Conservation (phyloP, 208 protist species). For the Leishmania lainsoni region DNA sequence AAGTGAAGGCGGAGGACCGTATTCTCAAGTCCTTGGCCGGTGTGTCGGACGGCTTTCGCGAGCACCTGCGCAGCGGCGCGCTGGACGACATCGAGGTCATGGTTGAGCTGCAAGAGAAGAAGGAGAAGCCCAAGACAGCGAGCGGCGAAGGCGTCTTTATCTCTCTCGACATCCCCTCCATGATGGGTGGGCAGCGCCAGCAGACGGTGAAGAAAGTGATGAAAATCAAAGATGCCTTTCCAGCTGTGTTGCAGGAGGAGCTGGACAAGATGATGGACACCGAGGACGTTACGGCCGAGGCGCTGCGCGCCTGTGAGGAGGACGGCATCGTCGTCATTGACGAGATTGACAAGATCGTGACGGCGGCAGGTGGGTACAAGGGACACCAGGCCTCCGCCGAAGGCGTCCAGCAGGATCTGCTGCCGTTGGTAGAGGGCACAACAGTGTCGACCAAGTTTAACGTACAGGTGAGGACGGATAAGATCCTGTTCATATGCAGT, state of each 20-base stretch:
- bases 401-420: slow-evolving; percentile 98
- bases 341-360: slow-evolving; percentile 99
- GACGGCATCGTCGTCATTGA: slow-evolving; percentile 99
- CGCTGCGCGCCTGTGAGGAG: slow-evolving; percentile 95
- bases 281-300: slow-evolving; percentile 92
- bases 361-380: slow-evolving; percentile 83
- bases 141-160: slow-evolving; percentile 85
- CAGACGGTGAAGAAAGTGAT: slow-evolving; percentile 92
- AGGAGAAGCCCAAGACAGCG: slow-evolving; percentile 86
- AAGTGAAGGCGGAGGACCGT: slow-evolving; percentile 85
- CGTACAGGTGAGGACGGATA: slow-evolving; percentile 97
- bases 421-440: slow-evolving; percentile 98
- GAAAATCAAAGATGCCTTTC: slow-evolving; percentile 94
- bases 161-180: slow-evolving; percentile 83
- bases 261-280: slow-evolving; percentile 95
- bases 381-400: slow-evolving; percentile 94
- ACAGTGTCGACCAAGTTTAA: slow-evolving; percentile 97
- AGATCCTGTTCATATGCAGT: slow-evolving; percentile 98
- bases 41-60: slow-evolving; percentile 91
- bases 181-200: slow-evolving; percentile 72
- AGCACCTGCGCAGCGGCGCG: slow-evolving; percentile 92
- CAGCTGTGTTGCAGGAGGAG: slow-evolving; percentile 92
- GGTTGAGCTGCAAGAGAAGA: slow-evolving; percentile 92
- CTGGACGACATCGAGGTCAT: slow-evolving; percentile 93
- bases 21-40: slow-evolving; percentile 89